These are phyloP conservation scores for Mantamonas sphyraenae DNA, from an alignment of 78 protist genomes.

Conservation along the genomic window DNA sequence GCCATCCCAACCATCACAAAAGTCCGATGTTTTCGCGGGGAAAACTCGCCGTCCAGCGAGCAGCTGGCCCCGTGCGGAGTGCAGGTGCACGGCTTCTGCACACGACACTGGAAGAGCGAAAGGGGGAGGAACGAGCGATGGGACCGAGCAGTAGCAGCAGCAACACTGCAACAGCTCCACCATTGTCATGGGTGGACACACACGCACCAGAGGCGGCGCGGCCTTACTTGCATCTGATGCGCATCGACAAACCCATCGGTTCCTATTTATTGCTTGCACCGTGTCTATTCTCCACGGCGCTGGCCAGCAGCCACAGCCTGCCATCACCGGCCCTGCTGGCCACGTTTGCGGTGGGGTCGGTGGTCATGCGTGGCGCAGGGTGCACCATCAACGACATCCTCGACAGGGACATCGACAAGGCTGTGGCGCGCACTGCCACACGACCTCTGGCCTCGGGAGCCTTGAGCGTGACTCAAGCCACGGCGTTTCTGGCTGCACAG, in stretches of 20 bases:
- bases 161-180: too few species aligned
- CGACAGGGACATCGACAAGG: slow-evolving; percentile 70
- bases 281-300: slow-evolving; percentile 34
- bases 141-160: too few species aligned
- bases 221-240: slow-evolving; percentile 29
- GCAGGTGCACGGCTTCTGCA: too few species aligned
- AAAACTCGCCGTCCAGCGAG: too few species aligned
- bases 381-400: slow-evolving; percentile 85
- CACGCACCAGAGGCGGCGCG: slow-evolving; percentile 4
- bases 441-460: slow-evolving; percentile 77
- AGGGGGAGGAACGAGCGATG: too few species aligned
- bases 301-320: slow-evolving; percentile 11
- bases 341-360: slow-evolving; percentile 66
- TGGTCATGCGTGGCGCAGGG: slow-evolving; percentile 87
- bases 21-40: too few species aligned
- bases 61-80: too few species aligned
- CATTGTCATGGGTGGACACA: too few species aligned
- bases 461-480: slow-evolving; percentile 26
- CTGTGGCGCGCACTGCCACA: slow-evolving; percentile 65
- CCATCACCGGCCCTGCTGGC: slow-evolving; percentile 3
- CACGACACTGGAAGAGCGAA: too few species aligned
- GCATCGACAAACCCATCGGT: slow-evolving; percentile 50
- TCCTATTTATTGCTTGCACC: slow-evolving; percentile 52
- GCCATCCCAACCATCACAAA: too few species aligned
- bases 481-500: slow-evolving; percentile 44